A percentile compares a stretch with the other conserved stretches of the same genome.
phyloP scores from a whole-genome alignment of 2,329 filamentous ascomycete species.

The Aspergillus quadricinctus region DNA sequence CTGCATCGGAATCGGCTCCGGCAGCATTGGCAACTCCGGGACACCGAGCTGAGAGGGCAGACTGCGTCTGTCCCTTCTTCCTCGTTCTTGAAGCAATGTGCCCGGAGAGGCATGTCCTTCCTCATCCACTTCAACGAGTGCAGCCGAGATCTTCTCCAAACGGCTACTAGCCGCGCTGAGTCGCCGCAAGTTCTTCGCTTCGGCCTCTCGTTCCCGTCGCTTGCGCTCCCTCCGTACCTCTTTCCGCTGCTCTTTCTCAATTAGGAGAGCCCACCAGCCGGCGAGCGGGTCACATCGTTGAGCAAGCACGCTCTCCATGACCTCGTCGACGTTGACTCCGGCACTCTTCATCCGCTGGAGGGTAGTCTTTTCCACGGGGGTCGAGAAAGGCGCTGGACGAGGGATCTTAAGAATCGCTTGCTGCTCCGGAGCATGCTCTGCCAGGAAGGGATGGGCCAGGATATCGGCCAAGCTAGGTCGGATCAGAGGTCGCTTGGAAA shows the following conservation, averaged over 20 bases:
- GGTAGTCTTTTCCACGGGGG: slow-evolving; percentile 81
- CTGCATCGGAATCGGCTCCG: slow-evolving; percentile 50
- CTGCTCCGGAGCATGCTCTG: slow-evolving; percentile 81
- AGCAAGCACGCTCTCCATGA: slow-evolving; percentile 88
- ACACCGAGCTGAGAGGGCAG: slow-evolving; percentile 59
- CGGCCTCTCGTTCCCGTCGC: slow-evolving; percentile 75
- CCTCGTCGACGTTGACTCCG: slow-evolving; percentile 87
- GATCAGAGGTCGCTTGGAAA: slow-evolving; percentile 84
- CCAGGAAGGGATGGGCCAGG: slow-evolving; percentile 78
- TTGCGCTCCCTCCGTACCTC: slow-evolving; percentile 74
- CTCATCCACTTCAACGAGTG: slow-evolving; percentile 73
- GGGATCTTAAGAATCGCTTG: slow-evolving; percentile 82
- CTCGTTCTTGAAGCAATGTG: slow-evolving; percentile 64
- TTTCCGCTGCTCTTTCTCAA: slow-evolving; percentile 93
- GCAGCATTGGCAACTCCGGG: slow-evolving; percentile 72
- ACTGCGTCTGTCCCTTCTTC: slow-evolving; percentile 72
- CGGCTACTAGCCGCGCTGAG: slow-evolving; percentile 87
- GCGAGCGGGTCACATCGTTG: slow-evolving; percentile 86
- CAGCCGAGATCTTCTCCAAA: slow-evolving; percentile 73
- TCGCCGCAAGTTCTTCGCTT: slow-evolving; percentile 72
- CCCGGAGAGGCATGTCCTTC: slow-evolving; percentile 52
- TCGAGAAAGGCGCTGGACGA: slow-evolving; percentile 77
- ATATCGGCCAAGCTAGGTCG: slow-evolving; percentile 81
- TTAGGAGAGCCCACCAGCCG: slow-evolving; percentile 91
- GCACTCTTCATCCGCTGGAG: slow-evolving; percentile 88